Conservation (phyloP, 371 early-diverging fungal genomes). For the Rhizopus sp. region DNA sequence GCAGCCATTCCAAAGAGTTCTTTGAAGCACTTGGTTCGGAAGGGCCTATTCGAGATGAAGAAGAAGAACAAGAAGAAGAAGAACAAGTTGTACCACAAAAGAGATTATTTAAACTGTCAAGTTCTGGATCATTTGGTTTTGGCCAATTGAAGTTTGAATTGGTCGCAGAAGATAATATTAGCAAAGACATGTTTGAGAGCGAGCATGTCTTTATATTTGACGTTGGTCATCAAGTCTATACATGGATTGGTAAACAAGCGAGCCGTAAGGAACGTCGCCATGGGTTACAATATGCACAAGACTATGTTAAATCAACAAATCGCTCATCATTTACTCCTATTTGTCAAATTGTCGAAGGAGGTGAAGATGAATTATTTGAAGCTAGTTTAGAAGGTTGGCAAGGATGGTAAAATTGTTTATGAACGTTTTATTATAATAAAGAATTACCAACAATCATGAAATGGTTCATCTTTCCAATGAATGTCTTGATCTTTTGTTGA, state of each 20-base stretch:
- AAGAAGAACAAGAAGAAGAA: conserved; percentile 38
- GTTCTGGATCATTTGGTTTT: conserved; percentile 36
- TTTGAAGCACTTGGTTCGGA: conserved; percentile 71
- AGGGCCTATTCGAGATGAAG: conserved; percentile 56
- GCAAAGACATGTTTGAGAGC: conserved; percentile 51
- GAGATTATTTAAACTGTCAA: conserved; percentile 46
- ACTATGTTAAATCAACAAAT: conserved; percentile 53
- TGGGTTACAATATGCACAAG: conserved; percentile 66
- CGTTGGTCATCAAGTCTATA: conserved; percentile 58
- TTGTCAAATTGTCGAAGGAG: conserved; percentile 70
- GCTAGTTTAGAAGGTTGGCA: conserved; percentile 51
- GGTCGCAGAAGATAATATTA: conserved; percentile 52
- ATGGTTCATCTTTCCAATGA: conserved; percentile 10
- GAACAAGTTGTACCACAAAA: conserved; percentile 43
- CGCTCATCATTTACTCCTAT: conserved; percentile 64
- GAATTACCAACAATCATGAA: conserved; percentile 20
- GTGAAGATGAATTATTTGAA: conserved; percentile 61
- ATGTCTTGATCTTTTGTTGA: conserved; percentile 9
- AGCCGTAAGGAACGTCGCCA: conserved; percentile 57
- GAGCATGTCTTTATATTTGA: conserved; percentile 69
- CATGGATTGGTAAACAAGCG: conserved; percentile 67
- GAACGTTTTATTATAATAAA: background rate
- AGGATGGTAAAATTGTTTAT: conserved; percentile 39
- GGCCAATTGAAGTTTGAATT: conserved; percentile 43
- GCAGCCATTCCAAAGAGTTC: conserved; percentile 57